Base-by-base conservation (phyloP, 768 basidiomycete genomes). In the Boletus coccyginus region DNA sequence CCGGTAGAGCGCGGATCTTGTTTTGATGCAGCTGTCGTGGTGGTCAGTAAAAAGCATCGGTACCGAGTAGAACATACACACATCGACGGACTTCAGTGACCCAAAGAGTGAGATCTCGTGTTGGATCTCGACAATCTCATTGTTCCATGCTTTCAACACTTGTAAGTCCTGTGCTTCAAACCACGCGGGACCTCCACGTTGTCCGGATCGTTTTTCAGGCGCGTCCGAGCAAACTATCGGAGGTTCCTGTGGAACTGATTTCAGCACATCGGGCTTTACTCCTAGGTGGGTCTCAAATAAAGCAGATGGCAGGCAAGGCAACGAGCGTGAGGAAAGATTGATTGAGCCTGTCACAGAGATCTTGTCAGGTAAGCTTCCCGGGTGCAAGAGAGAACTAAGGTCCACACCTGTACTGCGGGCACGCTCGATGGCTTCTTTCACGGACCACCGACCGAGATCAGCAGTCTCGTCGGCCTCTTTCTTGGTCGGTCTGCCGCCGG, bases 61-160 rank as follows among this genome's bases (percentile, higher is more conserved):
- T 27, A 38, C 35, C 40, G 46, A 46, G 45, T 2, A 27, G 29
- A 52, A 16, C 16, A 45, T 17, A 75, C 90, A 54, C 73, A 91
- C 91, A 70, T 94, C 92, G 40, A 94, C 62, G 2, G 77, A 81
- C 71, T 92, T 92, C 50, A 94, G 75, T 5, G 88, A 90, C 3
- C 91, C 91, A 66, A 94, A 94, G 44, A 92, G 77, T 0, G 88
- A 87, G 14, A 94, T 86, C 67, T 94, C 92, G 24, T 84, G 85
- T 61, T 92, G 91, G 31, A 94, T 78, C 64, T 90, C 88, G 17
- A 80, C 60, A 41, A 94, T 92, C 19, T 87, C 85, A 63, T 94
- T 93, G 63, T 85, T 87, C 82, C 87, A 87, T 16, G 84, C 85
- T 66, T 91, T 92, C 42, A 94, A 73, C 6, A 88, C 74, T 38